Percentiles rank a stretch among this genome's conserved stretches.
These are phyloP conservation scores for Neonectria faginata DNA, from an alignment of 2,329 filamentous ascomycete genomes.

Conservation along the genomic window DNA sequence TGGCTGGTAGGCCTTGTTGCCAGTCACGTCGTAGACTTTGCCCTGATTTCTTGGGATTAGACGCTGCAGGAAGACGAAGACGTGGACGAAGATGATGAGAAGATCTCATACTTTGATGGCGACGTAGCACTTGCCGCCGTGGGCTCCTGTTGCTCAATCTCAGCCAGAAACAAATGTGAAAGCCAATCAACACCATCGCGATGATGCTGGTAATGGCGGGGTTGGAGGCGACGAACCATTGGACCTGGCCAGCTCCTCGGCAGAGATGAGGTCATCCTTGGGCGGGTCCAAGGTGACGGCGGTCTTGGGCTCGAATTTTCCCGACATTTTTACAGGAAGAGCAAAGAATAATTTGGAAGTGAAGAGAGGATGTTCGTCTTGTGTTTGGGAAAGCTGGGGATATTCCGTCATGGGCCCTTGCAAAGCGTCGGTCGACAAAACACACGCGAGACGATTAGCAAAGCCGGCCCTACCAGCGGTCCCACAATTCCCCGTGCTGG, in stretches of 20 bases:
- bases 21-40: constrained; percentile 92
- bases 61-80: constrained; percentile 9
- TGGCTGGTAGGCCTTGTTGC: constrained; percentile 86
- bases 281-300: constrained; percentile 83
- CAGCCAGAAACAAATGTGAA: constrained; percentile 29
- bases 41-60: constrained; percentile 66
- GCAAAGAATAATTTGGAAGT: not conserved
- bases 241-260: constrained; percentile 82
- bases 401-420: constrained; percentile 39
- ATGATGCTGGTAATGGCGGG: constrained; percentile 9
- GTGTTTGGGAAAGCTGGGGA: constrained; percentile 21
- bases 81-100: constrained; percentile 2
- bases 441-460: constrained; percentile 20
- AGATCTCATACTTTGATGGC: constrained; percentile 71
- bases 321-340: constrained; percentile 58
- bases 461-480: constrained; percentile 16
- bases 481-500: constrained; percentile 36
- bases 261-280: constrained; percentile 87
- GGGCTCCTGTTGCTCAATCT: constrained; percentile 62
- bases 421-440: constrained; percentile 28
- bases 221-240: constrained; percentile 72
- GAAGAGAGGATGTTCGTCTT: constrained; percentile 12
- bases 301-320: constrained; percentile 82
- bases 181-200: not conserved
- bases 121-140: constrained; percentile 74